Evolutionary conservation across 2,329 filamentous ascomycete genomes (phyloP).

Genomic region (Fusarium kyushuense): DNA sequence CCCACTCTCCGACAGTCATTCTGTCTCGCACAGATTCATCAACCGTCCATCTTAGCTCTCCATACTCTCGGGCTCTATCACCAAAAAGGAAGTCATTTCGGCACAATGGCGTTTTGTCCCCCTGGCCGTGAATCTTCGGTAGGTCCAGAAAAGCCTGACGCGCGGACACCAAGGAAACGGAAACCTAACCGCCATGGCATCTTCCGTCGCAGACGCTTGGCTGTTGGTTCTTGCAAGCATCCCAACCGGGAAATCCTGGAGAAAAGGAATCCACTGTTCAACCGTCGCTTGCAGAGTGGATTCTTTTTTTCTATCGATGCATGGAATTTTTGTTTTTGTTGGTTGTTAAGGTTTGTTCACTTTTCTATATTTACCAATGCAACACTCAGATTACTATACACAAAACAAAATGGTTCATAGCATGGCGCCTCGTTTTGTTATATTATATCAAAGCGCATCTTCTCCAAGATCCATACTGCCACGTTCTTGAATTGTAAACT

Average conservation of each 20-base stretch:
- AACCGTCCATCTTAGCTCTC: slow-evolving; percentile 11
- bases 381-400: neutral
- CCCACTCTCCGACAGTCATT: slow-evolving; percentile 18
- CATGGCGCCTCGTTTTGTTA: neutral
- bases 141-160: slow-evolving; percentile 19
- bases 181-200: slow-evolving; percentile 38
- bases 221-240: neutral
- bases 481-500: slow-evolving; percentile 10
- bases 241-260: neutral
- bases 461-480: neutral
- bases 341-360: neutral
- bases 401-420: neutral
- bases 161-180: slow-evolving; percentile 23
- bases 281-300: slow-evolving; percentile 16
- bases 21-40: neutral
- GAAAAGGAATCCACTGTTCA: neutral
- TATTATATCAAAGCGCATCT: neutral
- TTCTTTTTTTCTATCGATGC: neutral
- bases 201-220: neutral
- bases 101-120: slow-evolving; percentile 3
- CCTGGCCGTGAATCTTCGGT: slow-evolving; percentile 17
- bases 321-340: neutral
- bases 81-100: slow-evolving; percentile 34
- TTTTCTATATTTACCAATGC: neutral
- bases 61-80: slow-evolving; percentile 23